These are phyloP conservation scores for Mycena vitilis DNA, from an alignment of 768 basidiomycete genomes.

Conservation along the genomic window DNA sequence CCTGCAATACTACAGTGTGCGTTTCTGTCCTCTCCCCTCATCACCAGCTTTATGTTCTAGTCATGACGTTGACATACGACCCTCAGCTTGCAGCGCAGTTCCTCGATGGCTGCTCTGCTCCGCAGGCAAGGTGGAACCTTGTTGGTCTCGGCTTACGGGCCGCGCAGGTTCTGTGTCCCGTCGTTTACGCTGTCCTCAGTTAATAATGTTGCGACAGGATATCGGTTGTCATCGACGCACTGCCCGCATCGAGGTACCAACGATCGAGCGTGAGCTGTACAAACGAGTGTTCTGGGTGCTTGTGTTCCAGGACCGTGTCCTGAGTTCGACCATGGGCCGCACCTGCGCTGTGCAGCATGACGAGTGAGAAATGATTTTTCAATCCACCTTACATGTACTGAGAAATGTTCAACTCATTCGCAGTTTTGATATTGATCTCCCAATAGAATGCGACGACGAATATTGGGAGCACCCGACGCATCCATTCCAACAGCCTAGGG, in stretches of 20 bases:
- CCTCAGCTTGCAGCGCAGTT: conserved; percentile 63
- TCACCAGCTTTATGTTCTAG: too few species aligned
- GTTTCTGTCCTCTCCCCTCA: conserved; percentile 34
- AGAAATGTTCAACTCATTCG: too few species aligned
- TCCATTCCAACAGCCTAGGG: conserved; percentile 72
- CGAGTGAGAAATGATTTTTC: conserved; percentile 52
- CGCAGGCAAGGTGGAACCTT: conserved; percentile 75
- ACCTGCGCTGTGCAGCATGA: conserved; percentile 7
- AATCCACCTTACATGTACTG: too few species aligned
- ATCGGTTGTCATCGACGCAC: conserved; percentile 39
- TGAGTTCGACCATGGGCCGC: conserved; percentile 68
- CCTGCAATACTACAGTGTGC: conserved; percentile 72
- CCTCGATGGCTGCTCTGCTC: conserved; percentile 66
- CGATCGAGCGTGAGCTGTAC: conserved; percentile 76
- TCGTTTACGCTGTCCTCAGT: conserved; percentile 52
- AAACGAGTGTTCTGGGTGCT: conserved; percentile 73
- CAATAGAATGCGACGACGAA: conserved; percentile 72
- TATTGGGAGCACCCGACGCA: conserved; percentile 70
- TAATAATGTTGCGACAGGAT: background rate
- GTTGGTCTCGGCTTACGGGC: conserved; percentile 55
- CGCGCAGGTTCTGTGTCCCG: conserved; percentile 43
- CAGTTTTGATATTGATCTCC: conserved; percentile 79
- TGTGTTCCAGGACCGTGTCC: conserved; percentile 53
- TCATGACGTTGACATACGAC: background rate
- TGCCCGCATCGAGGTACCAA: conserved; percentile 45